Evolutionary conservation across 192 early-diverging fungal species (phyloP).

Genomic region (Entophlyctis luteolus): DNA sequence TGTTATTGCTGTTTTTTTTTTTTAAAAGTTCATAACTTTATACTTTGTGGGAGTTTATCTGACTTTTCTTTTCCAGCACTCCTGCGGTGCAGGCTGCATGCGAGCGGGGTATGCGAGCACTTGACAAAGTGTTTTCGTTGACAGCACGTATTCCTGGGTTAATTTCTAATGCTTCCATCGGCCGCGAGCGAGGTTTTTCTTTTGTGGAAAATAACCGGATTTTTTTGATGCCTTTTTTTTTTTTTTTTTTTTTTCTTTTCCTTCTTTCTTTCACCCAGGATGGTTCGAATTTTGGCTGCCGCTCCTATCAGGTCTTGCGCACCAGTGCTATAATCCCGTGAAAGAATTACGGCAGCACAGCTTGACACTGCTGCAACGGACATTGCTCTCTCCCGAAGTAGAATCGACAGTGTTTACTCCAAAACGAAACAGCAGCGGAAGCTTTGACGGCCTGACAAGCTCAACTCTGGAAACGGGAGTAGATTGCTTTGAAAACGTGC

Average conservation of each 20-base stretch:
- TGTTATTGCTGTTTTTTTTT: background rate
- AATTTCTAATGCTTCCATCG: conserved; percentile 34
- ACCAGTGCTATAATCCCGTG: conserved; percentile 71
- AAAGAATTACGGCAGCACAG: conserved; percentile 79
- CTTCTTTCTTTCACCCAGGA: conserved; percentile 32
- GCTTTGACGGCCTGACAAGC: conserved; percentile 5
- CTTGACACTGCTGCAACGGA: conserved; percentile 75
- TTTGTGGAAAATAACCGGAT: no score
- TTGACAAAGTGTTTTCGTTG: conserved; percentile 64
- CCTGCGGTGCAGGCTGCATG: conserved; percentile 44
- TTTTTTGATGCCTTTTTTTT: background rate
- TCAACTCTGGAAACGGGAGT: conserved; percentile 45
- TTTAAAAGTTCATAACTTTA: background rate
- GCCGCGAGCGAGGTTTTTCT: conserved; percentile 45
- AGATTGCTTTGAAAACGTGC: conserved; percentile 74
- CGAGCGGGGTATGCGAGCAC: conserved; percentile 61
- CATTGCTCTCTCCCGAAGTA: conserved; percentile 61
- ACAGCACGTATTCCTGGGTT: conserved; percentile 55
- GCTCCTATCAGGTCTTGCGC: conserved; percentile 65
- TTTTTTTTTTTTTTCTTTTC: conserved; percentile 10
- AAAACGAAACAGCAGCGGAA: conserved; percentile 13
- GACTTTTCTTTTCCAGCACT: conserved; percentile 12
- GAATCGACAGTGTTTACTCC: conserved; percentile 20
- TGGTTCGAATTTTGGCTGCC: conserved; percentile 80
- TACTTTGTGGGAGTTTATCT: background rate